Base-by-base conservation (phyloP, 192 early-diverging fungal genomes). In the Coemansia reversa region DNA sequence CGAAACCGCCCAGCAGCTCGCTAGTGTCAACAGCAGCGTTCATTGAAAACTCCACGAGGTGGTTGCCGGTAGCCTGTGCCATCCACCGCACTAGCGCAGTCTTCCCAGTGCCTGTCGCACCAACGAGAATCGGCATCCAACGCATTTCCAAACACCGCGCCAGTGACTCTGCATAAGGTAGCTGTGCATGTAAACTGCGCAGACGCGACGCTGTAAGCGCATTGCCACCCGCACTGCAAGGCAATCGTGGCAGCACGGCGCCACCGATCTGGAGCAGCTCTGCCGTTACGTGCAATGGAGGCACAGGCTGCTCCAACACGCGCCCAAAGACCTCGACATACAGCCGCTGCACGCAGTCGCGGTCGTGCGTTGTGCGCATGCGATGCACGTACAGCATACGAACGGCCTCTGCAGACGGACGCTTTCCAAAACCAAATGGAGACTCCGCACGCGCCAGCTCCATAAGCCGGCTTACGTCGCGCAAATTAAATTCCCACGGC, bases 401-500 rank as follows among this genome's bases (percentile, higher is more conserved):
- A 16, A 97, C 72, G 57, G 85, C 93, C 49, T 88, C 82, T 22
- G 83, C 79, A 12, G 69, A 49, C 4, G 74, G 74, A 56, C 63
- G 60, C 1, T 61, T 32, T 2, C 56, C 63, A 0, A 18, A 32
- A 39, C 66, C 74, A 33, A 72, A 63, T 42, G 60, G 11, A 16
- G 69, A 69, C 7, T 58, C 24, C 6, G 20, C 24, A 11, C 63
- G 55, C 70, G 91, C 84, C 20, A 97, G 73, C 39, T 97, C 92
- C 62, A 99, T 82, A 89, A 96, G 96, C 28, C 97, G 88, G 72
- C 92, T 86, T 25, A 96, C 90, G 83, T 99, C 97, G n/a, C 97
- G 91, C 65, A 99, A 71, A 65, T 99, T 99, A 74, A 98, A 99
- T 66, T 99, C 97, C 97, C 97, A 99, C 2, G 97, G 97, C 16